Conservation (phyloP, 129 eudicot species). For the Scalesia atractyloides region DNA sequence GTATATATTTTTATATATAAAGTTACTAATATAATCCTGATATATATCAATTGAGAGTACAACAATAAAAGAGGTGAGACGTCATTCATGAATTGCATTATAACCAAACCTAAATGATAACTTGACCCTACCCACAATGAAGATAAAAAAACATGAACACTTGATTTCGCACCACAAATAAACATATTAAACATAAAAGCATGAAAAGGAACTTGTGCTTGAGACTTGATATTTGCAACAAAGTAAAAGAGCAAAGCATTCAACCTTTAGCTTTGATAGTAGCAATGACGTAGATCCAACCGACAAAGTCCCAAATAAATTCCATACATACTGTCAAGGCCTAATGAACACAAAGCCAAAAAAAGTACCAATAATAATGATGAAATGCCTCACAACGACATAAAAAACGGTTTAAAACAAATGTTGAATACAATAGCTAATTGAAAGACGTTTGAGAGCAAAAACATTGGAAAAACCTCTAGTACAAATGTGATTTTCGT, state of each 20-base stretch:
- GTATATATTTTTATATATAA: not conserved
- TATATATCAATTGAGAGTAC: not conserved
- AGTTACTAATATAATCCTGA: not conserved
- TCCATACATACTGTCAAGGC: too few relatives aligned
- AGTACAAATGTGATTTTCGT: too few relatives aligned
- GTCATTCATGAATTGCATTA: constrained; percentile 1
- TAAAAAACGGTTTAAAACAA: too few relatives aligned
- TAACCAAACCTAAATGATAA: not conserved
- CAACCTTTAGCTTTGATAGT: too few relatives aligned
- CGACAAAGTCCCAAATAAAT: too few relatives aligned
- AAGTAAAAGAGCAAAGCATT: not conserved
- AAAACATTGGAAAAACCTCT: too few relatives aligned
- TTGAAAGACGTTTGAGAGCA: too few relatives aligned
- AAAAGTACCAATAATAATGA: too few relatives aligned
- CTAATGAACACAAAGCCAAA: too few relatives aligned
- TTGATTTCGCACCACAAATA: not conserved
- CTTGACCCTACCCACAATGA: constrained; percentile 4
- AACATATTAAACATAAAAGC: not conserved
- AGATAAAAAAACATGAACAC: not conserved
- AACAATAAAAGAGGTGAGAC: not conserved
- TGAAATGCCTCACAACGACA: too few relatives aligned
- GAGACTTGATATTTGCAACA: not conserved
- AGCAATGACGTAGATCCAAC: too few relatives aligned
- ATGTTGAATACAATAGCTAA: too few relatives aligned
- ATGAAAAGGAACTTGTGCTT: constrained; percentile 2